Evolutionary conservation across 768 basidiomycete species (phyloP).

Genomic region (Naganishia randhawae): DNA sequence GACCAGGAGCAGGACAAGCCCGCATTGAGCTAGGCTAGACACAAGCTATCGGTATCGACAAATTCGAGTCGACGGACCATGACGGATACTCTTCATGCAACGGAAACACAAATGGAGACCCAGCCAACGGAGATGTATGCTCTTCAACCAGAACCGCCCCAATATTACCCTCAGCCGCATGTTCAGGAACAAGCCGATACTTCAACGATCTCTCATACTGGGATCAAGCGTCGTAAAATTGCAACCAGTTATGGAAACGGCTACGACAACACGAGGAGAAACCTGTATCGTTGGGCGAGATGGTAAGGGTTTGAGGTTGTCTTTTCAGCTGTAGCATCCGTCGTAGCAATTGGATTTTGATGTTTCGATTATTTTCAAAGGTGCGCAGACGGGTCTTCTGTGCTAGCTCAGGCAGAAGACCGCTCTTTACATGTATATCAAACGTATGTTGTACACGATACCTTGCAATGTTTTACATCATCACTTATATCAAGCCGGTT

Average conservation of each 20-base stretch:
- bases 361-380: slow-evolving; percentile 51
- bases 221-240: not conserved
- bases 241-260: not conserved
- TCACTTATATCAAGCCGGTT: not conserved
- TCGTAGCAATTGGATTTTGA: not conserved
- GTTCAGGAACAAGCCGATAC: not conserved
- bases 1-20: too few species aligned
- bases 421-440: slow-evolving; percentile 60
- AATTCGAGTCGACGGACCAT: too few species aligned
- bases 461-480: not conserved
- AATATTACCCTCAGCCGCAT: not conserved
- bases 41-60: not conserved
- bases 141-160: not conserved
- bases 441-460: slow-evolving; percentile 52
- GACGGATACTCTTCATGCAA: not conserved
- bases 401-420: slow-evolving; percentile 70
- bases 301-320: slow-evolving; percentile 14
- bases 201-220: not conserved
- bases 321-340: not conserved
- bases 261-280: not conserved
- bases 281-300: slow-evolving; percentile 18
- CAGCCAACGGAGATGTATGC: not conserved
- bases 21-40: too few species aligned
- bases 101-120: not conserved
- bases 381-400: slow-evolving; percentile 69